Base-by-base conservation (phyloP, 1,284 basidiomycete species). In the Coniophora puteana region DNA sequence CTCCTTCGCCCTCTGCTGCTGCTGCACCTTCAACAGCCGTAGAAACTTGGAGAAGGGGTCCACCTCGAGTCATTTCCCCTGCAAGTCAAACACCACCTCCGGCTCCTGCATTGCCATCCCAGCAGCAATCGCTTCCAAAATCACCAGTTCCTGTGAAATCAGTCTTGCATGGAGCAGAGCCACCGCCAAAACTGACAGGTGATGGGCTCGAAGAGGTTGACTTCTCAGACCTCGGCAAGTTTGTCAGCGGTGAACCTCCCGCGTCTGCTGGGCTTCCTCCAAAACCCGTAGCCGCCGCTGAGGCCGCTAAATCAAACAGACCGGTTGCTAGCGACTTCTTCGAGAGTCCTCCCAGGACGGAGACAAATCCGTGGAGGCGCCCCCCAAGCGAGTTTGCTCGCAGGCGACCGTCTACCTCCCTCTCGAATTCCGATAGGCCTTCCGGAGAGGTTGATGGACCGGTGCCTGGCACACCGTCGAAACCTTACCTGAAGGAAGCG, bases 141-240 rank as follows among this genome's bases (percentile, higher is more conserved):
- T 58, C 64, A 12, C 49, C 61, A 36, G 58, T 58, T 11, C 53
- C 70, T 13, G 64, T 66, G n/a, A n/a, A n/a, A 11, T 64, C 68
- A 17, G 53, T 69, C 29, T 53, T 76, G 29, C 68, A 75, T 36
- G 68, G 69, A 44, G 62, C 74, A 46, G 61, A 59, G 26, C 59
- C 69, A 59, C 80, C n/a, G 61, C 65, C n/a, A 60, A 70, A 31
- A 61, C 65, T 43, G 59, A n/a, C 67, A 4, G 76, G 74, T 21
- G 83, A 82, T 47, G 74, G 80, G 37, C 67, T 89, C 4, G 85
- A 89, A 52, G 74, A 86, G 12, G 71, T 91, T 14, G 86, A 90
- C 53, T 90, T 88, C 53, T 75, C 74, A 10, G 85, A 91, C 37
- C 67, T 89, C 58, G 81, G 71, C 29, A 82, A 78, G 60, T 74